Percentiles rank a stretch among this genome's conserved stretches.
phyloP scores from a whole-genome alignment of 805 yeast species.

The Candida hungchunana region DNA sequence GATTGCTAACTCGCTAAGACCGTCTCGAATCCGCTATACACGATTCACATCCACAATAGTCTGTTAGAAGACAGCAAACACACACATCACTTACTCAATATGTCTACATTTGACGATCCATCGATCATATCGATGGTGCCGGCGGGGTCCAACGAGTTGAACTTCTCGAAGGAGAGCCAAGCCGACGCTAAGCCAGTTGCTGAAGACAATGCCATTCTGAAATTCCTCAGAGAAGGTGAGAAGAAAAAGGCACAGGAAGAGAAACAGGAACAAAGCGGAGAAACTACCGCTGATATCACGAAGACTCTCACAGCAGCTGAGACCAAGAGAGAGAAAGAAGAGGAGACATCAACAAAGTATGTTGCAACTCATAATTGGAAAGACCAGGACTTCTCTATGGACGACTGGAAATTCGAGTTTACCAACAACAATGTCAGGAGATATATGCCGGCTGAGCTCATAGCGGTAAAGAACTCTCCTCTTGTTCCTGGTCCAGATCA shows the following conservation, averaged over 20 bases:
- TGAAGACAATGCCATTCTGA: conserved; percentile 24
- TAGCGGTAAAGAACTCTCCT: conserved; percentile 15
- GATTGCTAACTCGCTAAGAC: no score
- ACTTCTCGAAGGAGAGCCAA: no score
- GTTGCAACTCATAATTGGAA: conserved; percentile 10
- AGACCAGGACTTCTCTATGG: conserved; percentile 15
- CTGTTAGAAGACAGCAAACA: background rate
- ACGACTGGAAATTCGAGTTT: conserved; percentile 21
- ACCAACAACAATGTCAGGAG: conserved; percentile 11
- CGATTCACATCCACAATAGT: no score
- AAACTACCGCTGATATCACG: conserved; percentile 1
- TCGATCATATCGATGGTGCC: conserved; percentile 17
- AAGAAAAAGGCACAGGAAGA: conserved; percentile 23
- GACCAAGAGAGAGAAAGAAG: conserved; percentile 5
- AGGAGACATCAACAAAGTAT: conserved; percentile 11
- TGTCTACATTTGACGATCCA: conserved; percentile 21
- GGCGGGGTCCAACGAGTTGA: conserved; percentile 2
- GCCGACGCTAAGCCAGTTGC: conserved; percentile 1
- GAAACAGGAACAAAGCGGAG: conserved; percentile 7
- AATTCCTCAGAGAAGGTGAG: conserved; percentile 25
- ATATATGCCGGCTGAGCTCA: conserved; percentile 23
- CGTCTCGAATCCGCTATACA: no score
- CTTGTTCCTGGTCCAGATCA: conserved; percentile 12
- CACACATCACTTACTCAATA: conserved; percentile 1
- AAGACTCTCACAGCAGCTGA: conserved; percentile 2